These are phyloP conservation scores for Phytopythium boreale DNA, from an alignment of 352 stramenopile species.

Conservation along the genomic window DNA sequence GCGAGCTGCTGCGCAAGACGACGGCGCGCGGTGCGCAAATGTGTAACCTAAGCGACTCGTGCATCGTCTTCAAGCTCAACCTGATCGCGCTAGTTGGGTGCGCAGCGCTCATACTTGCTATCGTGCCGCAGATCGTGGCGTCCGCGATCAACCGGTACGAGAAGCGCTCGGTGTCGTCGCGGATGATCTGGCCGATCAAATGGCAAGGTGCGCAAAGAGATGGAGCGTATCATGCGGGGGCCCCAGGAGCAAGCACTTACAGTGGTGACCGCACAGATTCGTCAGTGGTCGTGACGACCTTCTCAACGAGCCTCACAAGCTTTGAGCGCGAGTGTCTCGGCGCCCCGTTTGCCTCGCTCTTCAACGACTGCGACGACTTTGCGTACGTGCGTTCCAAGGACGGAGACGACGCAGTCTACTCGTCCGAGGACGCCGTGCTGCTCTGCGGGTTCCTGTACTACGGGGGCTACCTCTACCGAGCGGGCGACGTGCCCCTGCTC, in stretches of 20 bases:
- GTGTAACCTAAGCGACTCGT: conserved; percentile 23
- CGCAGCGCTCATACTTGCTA: neutral
- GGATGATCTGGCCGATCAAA: neutral
- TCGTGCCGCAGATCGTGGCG: neutral
- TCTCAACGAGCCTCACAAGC: conserved; percentile 9
- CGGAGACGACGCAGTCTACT: conserved; percentile 12
- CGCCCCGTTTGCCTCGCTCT: conserved; percentile 17
- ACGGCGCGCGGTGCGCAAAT: conserved; percentile 19
- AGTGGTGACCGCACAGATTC: neutral
- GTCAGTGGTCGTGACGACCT: neutral
- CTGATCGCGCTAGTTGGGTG: conserved; percentile 13
- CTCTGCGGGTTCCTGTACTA: conserved; percentile 29
- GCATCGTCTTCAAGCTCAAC: conserved; percentile 22
- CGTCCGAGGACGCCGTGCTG: conserved; percentile 21
- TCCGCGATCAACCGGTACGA: neutral
- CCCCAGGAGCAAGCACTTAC: neutral
- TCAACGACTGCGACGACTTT: conserved; percentile 29
- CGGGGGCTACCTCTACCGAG: conserved; percentile 24
- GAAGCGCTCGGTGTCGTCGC: neutral
- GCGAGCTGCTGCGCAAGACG: conserved; percentile 27
- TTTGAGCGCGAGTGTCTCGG: conserved; percentile 29
- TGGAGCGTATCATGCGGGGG: neutral
- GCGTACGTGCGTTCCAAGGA: conserved; percentile 11
- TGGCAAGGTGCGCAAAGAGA: neutral
- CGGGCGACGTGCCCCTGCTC: conserved; percentile 20